Evolutionary conservation across 1,139 yeast genomes (phyloP).

Genomic region (Debaryomyces sp.): DNA sequence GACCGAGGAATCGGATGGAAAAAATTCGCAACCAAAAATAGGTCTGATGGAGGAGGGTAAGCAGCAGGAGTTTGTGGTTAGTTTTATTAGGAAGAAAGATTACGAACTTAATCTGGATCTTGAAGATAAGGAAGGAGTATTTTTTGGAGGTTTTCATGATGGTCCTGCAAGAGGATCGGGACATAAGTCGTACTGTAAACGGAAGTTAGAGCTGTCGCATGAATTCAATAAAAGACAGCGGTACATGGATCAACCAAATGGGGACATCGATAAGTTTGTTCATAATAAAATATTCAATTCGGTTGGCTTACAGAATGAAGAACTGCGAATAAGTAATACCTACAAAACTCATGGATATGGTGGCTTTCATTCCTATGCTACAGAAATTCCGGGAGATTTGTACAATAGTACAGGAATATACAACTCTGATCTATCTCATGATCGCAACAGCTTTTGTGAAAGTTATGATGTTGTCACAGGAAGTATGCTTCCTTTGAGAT

Average conservation of each 20-base stretch:
- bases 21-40: not conserved
- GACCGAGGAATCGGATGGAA: not conserved
- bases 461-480: not conserved
- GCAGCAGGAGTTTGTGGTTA: not conserved
- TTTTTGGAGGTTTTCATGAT: not conserved
- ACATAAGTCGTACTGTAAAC: not conserved
- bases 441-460: not conserved
- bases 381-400: not conserved
- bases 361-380: not conserved
- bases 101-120: not conserved
- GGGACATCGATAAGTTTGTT: not conserved
- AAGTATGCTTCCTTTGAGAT: not conserved
- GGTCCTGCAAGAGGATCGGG: not conserved
- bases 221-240: not conserved
- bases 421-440: not conserved
- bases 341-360: not conserved
- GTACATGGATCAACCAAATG: not conserved
- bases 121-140: not conserved
- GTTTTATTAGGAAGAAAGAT: not conserved
- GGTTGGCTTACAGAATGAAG: not conserved
- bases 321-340: not conserved
- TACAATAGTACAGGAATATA: not conserved
- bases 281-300: not conserved
- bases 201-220: not conserved
- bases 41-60: not conserved